Evolutionary conservation across 768 basidiomycete genomes (phyloP).

Genomic region (Hemileccinum rubropunctum): DNA sequence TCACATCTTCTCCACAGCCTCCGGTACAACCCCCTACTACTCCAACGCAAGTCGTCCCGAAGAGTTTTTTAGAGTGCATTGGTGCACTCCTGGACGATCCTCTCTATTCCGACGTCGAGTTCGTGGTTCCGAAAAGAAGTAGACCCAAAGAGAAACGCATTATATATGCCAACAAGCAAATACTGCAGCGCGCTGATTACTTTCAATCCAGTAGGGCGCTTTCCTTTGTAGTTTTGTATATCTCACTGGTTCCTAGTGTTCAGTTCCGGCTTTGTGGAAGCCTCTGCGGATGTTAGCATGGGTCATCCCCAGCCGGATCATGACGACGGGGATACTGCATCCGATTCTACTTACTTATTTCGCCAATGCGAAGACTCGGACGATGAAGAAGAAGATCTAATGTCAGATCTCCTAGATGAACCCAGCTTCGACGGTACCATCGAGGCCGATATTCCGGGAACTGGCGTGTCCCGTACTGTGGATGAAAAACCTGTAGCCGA

Average conservation of each 20-base stretch:
- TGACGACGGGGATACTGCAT: constrained; percentile 45
- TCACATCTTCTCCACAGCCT: constrained; percentile 61
- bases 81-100: constrained; percentile 77
- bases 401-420: constrained; percentile 32
- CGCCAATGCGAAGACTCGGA: constrained; percentile 49
- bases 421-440: constrained; percentile 28
- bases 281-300: constrained; percentile 35
- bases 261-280: constrained; percentile 65
- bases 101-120: constrained; percentile 82
- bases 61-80: constrained; percentile 63
- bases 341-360: constrained; percentile 42
- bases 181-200: constrained; percentile 73
- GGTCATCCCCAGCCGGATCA: constrained; percentile 16
- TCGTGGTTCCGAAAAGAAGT: constrained; percentile 57
- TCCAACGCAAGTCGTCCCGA: constrained; percentile 59
- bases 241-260: constrained; percentile 54
- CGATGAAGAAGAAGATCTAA: constrained; percentile 49
- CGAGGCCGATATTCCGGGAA: constrained; percentile 22
- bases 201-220: constrained; percentile 62
- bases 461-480: neutral
- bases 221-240: neutral
- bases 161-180: constrained; percentile 68
- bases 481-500: constrained; percentile 6
- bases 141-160: constrained; percentile 36
- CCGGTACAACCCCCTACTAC: constrained; percentile 44